These are phyloP conservation scores for Mycena metata DNA, from an alignment of 768 basidiomycete genomes.

Conservation along the genomic window DNA sequence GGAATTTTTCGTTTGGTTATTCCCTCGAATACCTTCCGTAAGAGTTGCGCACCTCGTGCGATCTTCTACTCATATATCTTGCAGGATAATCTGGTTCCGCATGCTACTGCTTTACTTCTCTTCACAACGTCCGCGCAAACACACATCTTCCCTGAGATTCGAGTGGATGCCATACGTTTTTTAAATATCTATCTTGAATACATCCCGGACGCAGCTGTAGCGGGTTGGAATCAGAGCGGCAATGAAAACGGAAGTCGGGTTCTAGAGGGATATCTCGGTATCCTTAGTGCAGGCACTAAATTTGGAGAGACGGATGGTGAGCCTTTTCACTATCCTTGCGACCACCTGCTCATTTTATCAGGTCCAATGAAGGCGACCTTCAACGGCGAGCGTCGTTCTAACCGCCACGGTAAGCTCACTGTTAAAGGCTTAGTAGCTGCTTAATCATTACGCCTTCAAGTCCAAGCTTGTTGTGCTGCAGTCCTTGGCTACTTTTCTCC, in stretches of 20 bases:
- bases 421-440: background rate
- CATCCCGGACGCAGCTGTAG: conserved; percentile 76
- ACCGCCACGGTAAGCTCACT: conserved; percentile 68
- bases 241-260: conserved; percentile 72
- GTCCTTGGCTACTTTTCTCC: conserved; percentile 79
- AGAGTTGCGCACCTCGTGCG: conserved; percentile 31
- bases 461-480: conserved; percentile 84
- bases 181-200: conserved; percentile 79
- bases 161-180: conserved; percentile 89
- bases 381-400: conserved; percentile 74
- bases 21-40: conserved; percentile 74
- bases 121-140: conserved; percentile 93
- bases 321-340: conserved; percentile 22
- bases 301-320: conserved; percentile 71
- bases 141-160: conserved; percentile 95
- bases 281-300: conserved; percentile 77
- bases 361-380: conserved; percentile 63
- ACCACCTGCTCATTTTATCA: conserved; percentile 32
- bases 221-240: conserved; percentile 73
- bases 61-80: conserved; percentile 9
- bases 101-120: conserved; percentile 81
- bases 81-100: conserved; percentile 80
- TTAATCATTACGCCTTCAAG: conserved; percentile 51
- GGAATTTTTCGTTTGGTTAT: conserved; percentile 78
- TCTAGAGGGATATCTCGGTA: conserved; percentile 85